Evolutionary conservation across 2,329 filamentous ascomycete species (phyloP).

Genomic region (Pestalotiopsis fici): DNA sequence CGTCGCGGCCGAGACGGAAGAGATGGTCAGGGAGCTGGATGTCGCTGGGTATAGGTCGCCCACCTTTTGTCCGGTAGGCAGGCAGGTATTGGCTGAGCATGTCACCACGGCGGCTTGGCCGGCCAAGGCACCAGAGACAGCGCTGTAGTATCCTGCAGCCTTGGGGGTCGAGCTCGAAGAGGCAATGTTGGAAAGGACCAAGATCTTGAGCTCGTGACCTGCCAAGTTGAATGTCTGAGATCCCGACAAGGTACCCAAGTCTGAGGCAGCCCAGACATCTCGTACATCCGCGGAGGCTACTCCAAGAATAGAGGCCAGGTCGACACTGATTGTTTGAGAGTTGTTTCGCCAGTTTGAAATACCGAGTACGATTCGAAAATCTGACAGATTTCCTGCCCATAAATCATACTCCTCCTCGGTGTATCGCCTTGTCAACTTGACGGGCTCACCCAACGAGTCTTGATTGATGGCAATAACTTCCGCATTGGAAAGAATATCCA

Average conservation of each 20-base stretch:
- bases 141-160: conserved; percentile 39
- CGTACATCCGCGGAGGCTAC: conserved; percentile 37
- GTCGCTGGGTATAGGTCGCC: conserved; percentile 32
- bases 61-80: conserved; percentile 44
- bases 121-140: conserved; percentile 33
- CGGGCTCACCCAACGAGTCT: conserved; percentile 52
- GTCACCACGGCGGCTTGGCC: conserved; percentile 33
- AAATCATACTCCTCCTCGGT: conserved; percentile 51
- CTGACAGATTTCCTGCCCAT: conserved; percentile 49
- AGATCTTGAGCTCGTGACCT: conserved; percentile 39
- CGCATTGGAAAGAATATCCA: conserved; percentile 47
- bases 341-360: conserved; percentile 52
- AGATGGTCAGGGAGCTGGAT: conserved; percentile 35
- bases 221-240: conserved; percentile 31
- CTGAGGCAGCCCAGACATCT: conserved; percentile 39
- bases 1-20: conserved; percentile 27
- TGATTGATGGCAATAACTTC: conserved; percentile 61
- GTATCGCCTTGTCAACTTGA: conserved; percentile 48
- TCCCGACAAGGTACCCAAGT: conserved; percentile 33
- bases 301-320: conserved; percentile 40
- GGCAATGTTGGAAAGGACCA: conserved; percentile 37
- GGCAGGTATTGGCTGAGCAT: conserved; percentile 40
- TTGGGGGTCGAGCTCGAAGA: conserved; percentile 15
- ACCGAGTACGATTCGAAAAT: conserved; percentile 41
- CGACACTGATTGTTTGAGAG: conserved; percentile 40